Evolutionary conservation across 2,329 filamentous ascomycete species (phyloP), one percentile per base, ranked within the genome.

Genomic region (Trichoderma koningiopsis): DNA sequence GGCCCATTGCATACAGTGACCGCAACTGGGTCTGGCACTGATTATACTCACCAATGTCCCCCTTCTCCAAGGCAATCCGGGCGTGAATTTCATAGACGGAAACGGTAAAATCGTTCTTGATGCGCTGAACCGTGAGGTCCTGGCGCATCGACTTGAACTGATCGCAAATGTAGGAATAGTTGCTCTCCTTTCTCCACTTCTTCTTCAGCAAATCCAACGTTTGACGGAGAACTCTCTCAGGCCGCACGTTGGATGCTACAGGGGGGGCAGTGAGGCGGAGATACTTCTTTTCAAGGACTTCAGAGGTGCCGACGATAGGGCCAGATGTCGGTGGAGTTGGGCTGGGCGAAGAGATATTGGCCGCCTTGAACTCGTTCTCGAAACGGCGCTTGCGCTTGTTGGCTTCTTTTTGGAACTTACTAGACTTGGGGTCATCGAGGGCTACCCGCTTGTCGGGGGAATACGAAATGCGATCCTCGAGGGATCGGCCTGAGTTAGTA

Each of bases 11-110:
- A 83, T 99, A 98, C 77, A 99, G 85, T 73, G 92, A 93, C 81
- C 93, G 93, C 79, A 99, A 86, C 84, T 99, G 96, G 77, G 96
- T 98, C 85, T 99, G 96, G 83, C 96, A 99, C 87, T 99, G 96
- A 85, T 99, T 99, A 96, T 99, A 99, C 96, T 99, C 96, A 99
- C 96, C 95, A 85, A 98, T 89, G 86, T 99, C 96, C 83, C 92
- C 94, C 87, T 96, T 97, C 83, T 99, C 95, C 81, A 99, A 86
- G 74, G 96, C 96, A 82, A 99, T 98, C 71, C 96, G 91, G 72
- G 95, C 96, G 83, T 99, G 96, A 71, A 95, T 96, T 83, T 99
- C 96, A 82, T 99, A 99, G 59, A 97, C 96, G 72, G 88, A 91
- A 72, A 98, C 94, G 31, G 96, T 98, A 79, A 99, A 98, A 65